A percentile compares a stretch with the other conserved stretches of the same genome.
Conservation (phyloP, 2,329 filamentous ascomycete species). For the Colletotrichum caudatum region DNA sequence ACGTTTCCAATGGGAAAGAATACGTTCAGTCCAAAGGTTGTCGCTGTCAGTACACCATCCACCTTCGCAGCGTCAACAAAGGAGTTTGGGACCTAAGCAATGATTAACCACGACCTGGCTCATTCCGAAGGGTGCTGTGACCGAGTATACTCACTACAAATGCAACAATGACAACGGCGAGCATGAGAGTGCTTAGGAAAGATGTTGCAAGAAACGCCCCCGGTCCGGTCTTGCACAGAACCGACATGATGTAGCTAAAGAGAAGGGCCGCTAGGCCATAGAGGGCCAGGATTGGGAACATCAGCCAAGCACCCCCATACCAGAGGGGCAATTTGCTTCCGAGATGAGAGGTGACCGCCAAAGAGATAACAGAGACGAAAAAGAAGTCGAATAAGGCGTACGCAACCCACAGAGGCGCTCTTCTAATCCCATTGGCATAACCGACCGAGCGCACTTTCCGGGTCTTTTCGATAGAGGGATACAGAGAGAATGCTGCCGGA, state of each 20-base stretch:
- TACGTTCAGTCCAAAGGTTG: background rate
- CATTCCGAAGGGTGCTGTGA: background rate
- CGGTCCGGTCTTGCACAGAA: slow-evolving; percentile 9
- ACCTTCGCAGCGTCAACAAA: background rate
- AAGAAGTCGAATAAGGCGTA: slow-evolving; percentile 32
- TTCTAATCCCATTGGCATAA: slow-evolving; percentile 14
- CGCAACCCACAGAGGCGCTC: slow-evolving; percentile 7
- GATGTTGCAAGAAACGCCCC: background rate
- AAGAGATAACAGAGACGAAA: slow-evolving; percentile 10
- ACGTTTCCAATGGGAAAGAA: slow-evolving; percentile 15
- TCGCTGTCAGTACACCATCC: slow-evolving; percentile 1
- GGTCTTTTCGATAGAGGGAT: slow-evolving; percentile 9
- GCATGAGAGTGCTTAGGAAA: background rate
- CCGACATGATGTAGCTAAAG: slow-evolving; percentile 7
- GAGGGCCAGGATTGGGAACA: slow-evolving; percentile 13
- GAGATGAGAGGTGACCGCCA: background rate
- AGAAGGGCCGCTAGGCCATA: slow-evolving; percentile 10
- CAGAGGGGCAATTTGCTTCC: slow-evolving; percentile 2
- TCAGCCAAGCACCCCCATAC: background rate
- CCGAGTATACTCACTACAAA: background rate
- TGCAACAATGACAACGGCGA: background rate
- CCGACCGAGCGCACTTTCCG: slow-evolving; percentile 1
- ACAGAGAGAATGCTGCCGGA: slow-evolving; percentile 5
- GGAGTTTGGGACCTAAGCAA: background rate
- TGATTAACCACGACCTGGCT: background rate